phyloP scores from a whole-genome alignment of 2,329 filamentous ascomycete species.

The Ophiostoma ips region DNA sequence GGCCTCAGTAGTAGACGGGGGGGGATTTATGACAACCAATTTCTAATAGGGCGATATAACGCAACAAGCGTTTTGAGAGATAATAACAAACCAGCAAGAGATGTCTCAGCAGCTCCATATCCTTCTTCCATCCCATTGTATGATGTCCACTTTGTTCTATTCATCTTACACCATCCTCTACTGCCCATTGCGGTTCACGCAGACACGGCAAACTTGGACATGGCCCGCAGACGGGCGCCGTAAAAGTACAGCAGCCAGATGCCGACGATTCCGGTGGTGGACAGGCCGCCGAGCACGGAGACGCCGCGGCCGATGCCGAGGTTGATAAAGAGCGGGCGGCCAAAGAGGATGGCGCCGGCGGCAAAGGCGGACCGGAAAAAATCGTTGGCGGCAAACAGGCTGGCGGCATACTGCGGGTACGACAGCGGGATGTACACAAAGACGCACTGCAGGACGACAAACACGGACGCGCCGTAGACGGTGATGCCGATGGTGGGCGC shows the following conservation, averaged over 20 bases:
- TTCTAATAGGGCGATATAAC: too few species aligned
- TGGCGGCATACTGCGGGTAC: conserved; percentile 43
- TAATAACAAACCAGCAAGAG: too few species aligned
- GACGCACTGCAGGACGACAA: conserved; percentile 44
- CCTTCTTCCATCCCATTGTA: too few species aligned
- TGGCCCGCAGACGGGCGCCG: conserved; percentile 37
- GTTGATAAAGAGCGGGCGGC: conserved; percentile 43
- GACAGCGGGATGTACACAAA: conserved; percentile 44
- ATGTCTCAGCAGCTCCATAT: too few species aligned
- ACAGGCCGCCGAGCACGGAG: conserved; percentile 41
- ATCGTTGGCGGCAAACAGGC: conserved; percentile 47
- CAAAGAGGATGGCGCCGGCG: conserved; percentile 45
- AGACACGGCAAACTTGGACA: conserved; percentile 46
- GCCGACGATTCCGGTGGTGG: conserved; percentile 39
- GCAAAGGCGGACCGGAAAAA: conserved; percentile 44
- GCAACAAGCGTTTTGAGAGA: too few species aligned
- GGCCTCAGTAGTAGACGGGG: background rate
- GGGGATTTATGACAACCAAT: too few species aligned
- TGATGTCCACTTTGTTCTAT: too few species aligned
- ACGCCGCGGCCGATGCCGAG: conserved; percentile 44
- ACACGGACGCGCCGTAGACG: conserved; percentile 37
- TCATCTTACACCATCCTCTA: too few species aligned
- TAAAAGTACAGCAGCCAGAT: conserved; percentile 46
- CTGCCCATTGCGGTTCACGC: too few species aligned
- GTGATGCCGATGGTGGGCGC: conserved; percentile 43